These are phyloP conservation scores for Styphnolobium japonicum DNA, from an alignment of 306 rosid genomes.

Conservation along the genomic window DNA sequence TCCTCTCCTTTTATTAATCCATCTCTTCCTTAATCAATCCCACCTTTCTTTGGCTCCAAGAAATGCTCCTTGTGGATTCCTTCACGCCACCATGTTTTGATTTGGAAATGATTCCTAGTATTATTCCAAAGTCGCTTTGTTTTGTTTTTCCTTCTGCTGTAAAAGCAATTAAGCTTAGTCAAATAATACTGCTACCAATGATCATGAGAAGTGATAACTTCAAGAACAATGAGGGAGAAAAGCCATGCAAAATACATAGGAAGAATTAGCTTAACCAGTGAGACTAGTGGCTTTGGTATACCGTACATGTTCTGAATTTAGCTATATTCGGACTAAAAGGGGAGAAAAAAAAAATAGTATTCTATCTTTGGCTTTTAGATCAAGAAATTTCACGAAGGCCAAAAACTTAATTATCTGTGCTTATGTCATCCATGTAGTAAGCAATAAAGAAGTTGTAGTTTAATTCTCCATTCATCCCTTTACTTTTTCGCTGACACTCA, in stretches of 20 bases:
- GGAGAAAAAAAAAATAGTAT: neutral
- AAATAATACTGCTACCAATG: neutral
- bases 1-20: neutral
- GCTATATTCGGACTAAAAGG: neutral
- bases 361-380: neutral
- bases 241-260: neutral
- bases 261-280: neutral
- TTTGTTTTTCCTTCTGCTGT: neutral
- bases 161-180: neutral
- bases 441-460: neutral
- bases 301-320: neutral
- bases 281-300: neutral
- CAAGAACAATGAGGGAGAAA: neutral
- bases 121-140: neutral
- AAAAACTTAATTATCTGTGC: neutral
- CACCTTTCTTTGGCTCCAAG: constrained; percentile 33
- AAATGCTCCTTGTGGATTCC: neutral
- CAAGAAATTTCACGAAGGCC: neutral
- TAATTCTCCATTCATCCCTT: neutral
- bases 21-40: neutral
- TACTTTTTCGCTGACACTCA: neutral
- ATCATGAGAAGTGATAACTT: neutral
- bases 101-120: neutral
- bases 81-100: neutral
- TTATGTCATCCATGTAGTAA: neutral